These are phyloP conservation scores for Naganishia albida DNA, from an alignment of 1,284 basidiomycete genomes.

Conservation along the genomic window DNA sequence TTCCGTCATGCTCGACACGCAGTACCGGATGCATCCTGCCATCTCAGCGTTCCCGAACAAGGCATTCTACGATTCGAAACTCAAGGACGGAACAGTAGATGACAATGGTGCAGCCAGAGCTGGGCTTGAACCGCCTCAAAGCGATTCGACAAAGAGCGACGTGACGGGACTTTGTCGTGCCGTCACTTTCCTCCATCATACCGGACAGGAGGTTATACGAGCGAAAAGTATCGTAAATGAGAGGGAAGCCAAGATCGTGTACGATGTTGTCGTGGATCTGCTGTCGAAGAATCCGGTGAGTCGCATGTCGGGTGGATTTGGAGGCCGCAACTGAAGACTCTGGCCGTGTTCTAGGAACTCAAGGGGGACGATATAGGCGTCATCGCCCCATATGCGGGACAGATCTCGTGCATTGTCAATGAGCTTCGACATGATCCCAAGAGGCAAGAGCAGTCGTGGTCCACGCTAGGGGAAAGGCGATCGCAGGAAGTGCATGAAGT, in stretches of 20 bases:
- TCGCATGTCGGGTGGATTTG: slow-evolving; percentile 19
- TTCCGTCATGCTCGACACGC: slow-evolving; percentile 83
- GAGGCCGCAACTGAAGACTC: neutral
- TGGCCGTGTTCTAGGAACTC: slow-evolving; percentile 55
- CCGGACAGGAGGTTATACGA: slow-evolving; percentile 64
- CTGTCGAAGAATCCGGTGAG: slow-evolving; percentile 69
- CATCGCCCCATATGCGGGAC: slow-evolving; percentile 82
- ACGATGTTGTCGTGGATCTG: slow-evolving; percentile 74
- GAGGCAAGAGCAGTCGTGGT: slow-evolving; percentile 60
- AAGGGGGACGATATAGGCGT: slow-evolving; percentile 75
- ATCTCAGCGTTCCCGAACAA: slow-evolving; percentile 81
- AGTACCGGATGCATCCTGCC: slow-evolving; percentile 91
- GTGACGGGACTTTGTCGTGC: neutral
- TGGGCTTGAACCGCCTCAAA: slow-evolving; percentile 63
- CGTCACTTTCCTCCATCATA: slow-evolving; percentile 68
- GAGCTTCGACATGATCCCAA: slow-evolving; percentile 64
- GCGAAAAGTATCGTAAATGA: slow-evolving; percentile 72
- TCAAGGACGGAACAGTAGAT: slow-evolving; percentile 70
- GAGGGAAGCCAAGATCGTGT: slow-evolving; percentile 74
- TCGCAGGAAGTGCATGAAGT: slow-evolving; percentile 66
- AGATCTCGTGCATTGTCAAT: slow-evolving; percentile 66
- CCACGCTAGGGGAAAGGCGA: slow-evolving; percentile 65
- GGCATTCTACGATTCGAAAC: slow-evolving; percentile 73
- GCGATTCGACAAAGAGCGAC: slow-evolving; percentile 47
- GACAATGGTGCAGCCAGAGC: slow-evolving; percentile 59